Evolutionary conservation across 1,284 basidiomycete genomes (phyloP), one percentile per base, ranked within the genome.

Genomic region (Ganoderma lucidum): DNA sequence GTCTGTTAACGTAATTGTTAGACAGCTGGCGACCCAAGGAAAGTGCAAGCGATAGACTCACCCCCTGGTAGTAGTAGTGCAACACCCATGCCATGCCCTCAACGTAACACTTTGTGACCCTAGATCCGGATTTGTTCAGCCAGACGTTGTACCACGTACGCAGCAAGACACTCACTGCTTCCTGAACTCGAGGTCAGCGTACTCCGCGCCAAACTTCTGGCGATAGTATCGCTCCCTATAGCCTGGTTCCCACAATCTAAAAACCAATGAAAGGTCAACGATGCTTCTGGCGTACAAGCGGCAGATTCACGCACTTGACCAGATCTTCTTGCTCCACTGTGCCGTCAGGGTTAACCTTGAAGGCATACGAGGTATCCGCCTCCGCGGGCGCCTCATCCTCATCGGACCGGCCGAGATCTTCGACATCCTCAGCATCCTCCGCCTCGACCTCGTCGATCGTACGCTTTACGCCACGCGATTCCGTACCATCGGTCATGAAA

Each of bases 61-160:
- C 96, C 74, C 98, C 98, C 87, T 99, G 97, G 81, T 99, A 99
- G 80, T 99, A 99, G 82, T 99, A 99, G 70, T 94, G 92, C 64
- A 99, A 82, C 0, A 99, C 98, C 98, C 98, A 99, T 68, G 91
- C 92, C 63, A 99, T 86, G 55, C 98, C 98, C 82, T 99, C 97
- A 68, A 99, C 87, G 80, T 99, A 99, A 45, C 84, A 82, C 71
- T 88, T 89, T 3, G 95, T 93, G 67, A 99, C 79, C 70, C 96
- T 97, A 75, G 23, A 72, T 62, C 61, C 67, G 63, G 45, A 64
- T 48, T 15, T 41, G 51, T 32, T 48, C 69, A 65, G 64, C 64
- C 45, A 15, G n/a, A 37, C 12, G 63, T n/a, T 17, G 37, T 23
- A 30, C 39, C 60, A 41, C 45, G 62, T 17, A 62, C 64, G 41